Evolutionary conservation across 805 yeast genomes (phyloP).

Genomic region (Blastobotrys mokoenaii): DNA sequence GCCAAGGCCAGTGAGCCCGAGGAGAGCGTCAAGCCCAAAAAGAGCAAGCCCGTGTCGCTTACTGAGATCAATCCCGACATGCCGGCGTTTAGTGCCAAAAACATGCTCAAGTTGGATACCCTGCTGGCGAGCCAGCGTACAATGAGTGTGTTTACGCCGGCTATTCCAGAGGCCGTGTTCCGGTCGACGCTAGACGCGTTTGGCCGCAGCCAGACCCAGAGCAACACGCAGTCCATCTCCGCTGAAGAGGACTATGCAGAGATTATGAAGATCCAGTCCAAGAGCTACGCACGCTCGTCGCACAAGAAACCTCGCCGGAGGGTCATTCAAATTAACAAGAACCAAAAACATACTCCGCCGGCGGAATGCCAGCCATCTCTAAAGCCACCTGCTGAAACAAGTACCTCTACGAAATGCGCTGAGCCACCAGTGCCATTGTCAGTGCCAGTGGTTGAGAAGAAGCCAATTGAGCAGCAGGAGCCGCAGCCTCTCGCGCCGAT

Average conservation of each 20-base stretch:
- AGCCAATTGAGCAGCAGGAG: not conserved
- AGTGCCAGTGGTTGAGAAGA: not conserved
- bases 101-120: conserved; percentile 57
- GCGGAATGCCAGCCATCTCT: not conserved
- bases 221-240: conserved; percentile 8
- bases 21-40: conserved; percentile 14
- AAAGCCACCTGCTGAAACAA: not conserved
- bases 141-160: conserved; percentile 57
- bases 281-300: conserved; percentile 9
- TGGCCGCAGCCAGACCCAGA: conserved; percentile 23
- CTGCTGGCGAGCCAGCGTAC: conserved; percentile 73
- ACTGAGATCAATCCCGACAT: conserved; percentile 48
- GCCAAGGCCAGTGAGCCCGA: conserved; percentile 16
- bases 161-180: conserved; percentile 48
- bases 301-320: conserved; percentile 24
- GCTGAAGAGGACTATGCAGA: conserved; percentile 13
- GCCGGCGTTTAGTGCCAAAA: conserved; percentile 58
- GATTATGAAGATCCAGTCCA: conserved; percentile 13
- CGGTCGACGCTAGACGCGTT: conserved; percentile 39
- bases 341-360: not conserved
- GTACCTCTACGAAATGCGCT: not conserved
- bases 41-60: conserved; percentile 35
- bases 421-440: not conserved
- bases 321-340: conserved; percentile 19
- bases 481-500: not conserved